Percentiles rank a stretch among this genome's conserved stretches.
phyloP scores from a whole-genome alignment of 306 rosid species.

The Mimosa bimucronata region DNA sequence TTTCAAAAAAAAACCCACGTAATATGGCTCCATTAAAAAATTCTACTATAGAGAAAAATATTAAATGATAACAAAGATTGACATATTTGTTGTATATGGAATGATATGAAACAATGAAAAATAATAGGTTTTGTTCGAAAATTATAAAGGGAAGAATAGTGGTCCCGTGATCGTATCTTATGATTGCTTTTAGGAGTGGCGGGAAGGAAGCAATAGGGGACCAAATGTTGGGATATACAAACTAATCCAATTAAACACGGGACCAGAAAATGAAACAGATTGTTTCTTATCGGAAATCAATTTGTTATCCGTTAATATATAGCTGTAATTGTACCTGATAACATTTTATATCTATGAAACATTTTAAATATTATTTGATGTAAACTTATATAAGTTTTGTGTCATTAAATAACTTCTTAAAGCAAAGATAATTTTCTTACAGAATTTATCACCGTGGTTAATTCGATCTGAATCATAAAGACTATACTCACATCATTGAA shows the following conservation, averaged over 20 bases:
- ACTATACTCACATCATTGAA: background rate
- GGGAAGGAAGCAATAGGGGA: background rate
- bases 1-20: too few species aligned
- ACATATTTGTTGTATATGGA: too few species aligned
- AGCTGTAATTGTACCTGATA: background rate
- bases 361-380: too few species aligned
- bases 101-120: too few species aligned
- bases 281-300: background rate
- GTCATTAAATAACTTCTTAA: background rate
- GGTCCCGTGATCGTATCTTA: constrained; percentile 10
- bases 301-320: background rate
- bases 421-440: background rate
- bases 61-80: too few species aligned
- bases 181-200: background rate
- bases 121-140: background rate
- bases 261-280: constrained; percentile 2
- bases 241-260: background rate
- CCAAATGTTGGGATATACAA: background rate
- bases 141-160: background rate
- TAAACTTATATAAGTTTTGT: background rate
- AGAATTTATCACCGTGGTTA: background rate
- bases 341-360: background rate
- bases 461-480: too few species aligned
- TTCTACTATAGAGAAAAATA: too few species aligned
- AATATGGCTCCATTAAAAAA: too few species aligned